Conservation (phyloP, 768 basidiomycete species). For the Hericium erinaceus region DNA sequence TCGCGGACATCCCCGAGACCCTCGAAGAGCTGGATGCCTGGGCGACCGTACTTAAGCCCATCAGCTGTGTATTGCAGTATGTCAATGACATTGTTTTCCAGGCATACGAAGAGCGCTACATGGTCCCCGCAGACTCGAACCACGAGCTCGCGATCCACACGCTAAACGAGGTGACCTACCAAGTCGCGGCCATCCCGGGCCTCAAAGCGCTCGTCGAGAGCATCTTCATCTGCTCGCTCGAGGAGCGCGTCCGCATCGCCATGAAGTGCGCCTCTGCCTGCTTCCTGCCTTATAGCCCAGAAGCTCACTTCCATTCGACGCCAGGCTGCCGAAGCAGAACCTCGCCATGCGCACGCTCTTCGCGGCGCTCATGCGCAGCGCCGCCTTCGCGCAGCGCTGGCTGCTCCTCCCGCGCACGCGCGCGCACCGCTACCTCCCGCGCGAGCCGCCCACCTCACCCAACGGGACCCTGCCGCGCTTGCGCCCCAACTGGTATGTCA, state of each 20-base stretch:
- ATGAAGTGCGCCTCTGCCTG: constrained; percentile 36
- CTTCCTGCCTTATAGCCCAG: not conserved
- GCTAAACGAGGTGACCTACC: constrained; percentile 30
- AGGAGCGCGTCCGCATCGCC: constrained; percentile 34
- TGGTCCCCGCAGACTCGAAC: constrained; percentile 35
- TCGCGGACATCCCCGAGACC: constrained; percentile 35
- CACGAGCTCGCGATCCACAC: constrained; percentile 31
- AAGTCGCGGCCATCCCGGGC: constrained; percentile 29
- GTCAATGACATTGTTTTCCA: not conserved
- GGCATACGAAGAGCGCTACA: constrained; percentile 29
- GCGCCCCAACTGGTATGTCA: not conserved
- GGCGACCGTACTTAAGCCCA: constrained; percentile 27
- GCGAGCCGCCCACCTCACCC: not conserved
- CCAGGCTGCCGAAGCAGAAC: not conserved
- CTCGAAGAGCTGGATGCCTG: constrained; percentile 29
- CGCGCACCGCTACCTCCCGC: not conserved
- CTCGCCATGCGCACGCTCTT: not conserved
- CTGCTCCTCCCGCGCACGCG: not conserved
- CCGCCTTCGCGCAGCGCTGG: not conserved
- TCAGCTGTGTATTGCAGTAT: not conserved
- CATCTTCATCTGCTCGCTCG: constrained; percentile 29
- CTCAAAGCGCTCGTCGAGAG: constrained; percentile 27
- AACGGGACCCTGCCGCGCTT: not conserved
- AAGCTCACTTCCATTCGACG: no score
- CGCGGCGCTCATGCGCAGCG: not conserved